Evolutionary conservation across 2,329 filamentous ascomycete species (phyloP).

Genomic region (Phyllosticta citrichinensis): DNA sequence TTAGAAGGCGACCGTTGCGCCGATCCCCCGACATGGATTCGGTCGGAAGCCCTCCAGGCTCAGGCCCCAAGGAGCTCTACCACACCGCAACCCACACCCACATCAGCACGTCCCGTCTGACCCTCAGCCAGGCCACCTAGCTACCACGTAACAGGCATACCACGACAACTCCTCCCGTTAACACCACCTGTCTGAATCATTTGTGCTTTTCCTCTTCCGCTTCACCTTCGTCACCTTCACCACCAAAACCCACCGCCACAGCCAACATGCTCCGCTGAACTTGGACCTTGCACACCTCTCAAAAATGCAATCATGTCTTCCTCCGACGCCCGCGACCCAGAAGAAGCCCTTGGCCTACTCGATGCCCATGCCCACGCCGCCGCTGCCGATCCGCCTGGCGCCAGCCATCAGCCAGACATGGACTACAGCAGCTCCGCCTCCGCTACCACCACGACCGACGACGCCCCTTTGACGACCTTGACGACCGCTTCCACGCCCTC

Average conservation of each 20-base stretch:
- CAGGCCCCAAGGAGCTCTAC: too few relatives aligned
- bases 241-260: not conserved
- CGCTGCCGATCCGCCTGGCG: not conserved
- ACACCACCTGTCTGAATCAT: not conserved
- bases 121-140: not conserved
- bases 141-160: not conserved
- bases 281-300: not conserved
- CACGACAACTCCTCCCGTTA: not conserved
- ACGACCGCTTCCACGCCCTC: not conserved
- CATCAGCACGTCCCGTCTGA: not conserved
- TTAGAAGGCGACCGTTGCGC: not conserved
- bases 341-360: slow-evolving; percentile 8
- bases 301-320: slow-evolving; percentile 6
- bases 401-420: slow-evolving; percentile 2
- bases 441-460: not conserved
- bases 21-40: not conserved
- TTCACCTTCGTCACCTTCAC: not conserved
- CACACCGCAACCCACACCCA: not conserved
- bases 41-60: too few relatives aligned
- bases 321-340: slow-evolving; percentile 9
- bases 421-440: not conserved
- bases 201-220: not conserved
- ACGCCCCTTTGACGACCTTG: slow-evolving; percentile 1
- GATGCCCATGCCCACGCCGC: slow-evolving; percentile 5
- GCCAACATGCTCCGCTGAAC: slow-evolving; percentile 1